These are phyloP conservation scores for Trypanosoma scelopori DNA, from an alignment of 208 protist species.

Conservation along the genomic window DNA sequence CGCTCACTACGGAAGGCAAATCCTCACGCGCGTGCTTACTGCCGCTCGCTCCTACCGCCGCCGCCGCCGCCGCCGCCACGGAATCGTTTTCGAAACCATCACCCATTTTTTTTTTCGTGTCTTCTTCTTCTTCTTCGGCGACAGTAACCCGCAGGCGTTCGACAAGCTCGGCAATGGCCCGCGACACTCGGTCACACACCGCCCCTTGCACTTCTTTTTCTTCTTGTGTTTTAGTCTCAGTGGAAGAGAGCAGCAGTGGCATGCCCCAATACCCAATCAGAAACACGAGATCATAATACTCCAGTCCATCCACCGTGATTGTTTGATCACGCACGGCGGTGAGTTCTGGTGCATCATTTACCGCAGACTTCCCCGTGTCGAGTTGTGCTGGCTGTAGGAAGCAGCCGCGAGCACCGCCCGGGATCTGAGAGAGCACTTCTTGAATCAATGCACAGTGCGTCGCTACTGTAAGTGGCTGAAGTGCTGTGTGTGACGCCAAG, in stretches of 20 bases:
- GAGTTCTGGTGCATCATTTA: not conserved
- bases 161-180: constrained; percentile 3
- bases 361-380: not conserved
- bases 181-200: not conserved
- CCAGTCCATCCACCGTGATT: constrained; percentile 19
- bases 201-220: not conserved
- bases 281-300: constrained; percentile 24
- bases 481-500: constrained; percentile 2
- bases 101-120: not conserved
- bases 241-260: constrained; percentile 11
- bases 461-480: constrained; percentile 5
- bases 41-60: not conserved
- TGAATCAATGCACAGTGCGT: constrained; percentile 16
- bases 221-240: not conserved
- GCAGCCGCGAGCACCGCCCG: constrained; percentile 6
- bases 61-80: no score
- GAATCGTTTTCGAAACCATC: not conserved
- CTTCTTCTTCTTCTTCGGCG: constrained; percentile 6
- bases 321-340: not conserved
- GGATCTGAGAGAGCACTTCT: constrained; percentile 16
- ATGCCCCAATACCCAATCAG: constrained; percentile 23
- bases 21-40: not conserved
- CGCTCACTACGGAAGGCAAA: constrained; percentile 1
- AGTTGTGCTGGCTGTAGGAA: not conserved
- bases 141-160: not conserved